Base-by-base conservation (phyloP, 108 stramenopile species). In the Fragilariopsis cylindrus region DNA sequence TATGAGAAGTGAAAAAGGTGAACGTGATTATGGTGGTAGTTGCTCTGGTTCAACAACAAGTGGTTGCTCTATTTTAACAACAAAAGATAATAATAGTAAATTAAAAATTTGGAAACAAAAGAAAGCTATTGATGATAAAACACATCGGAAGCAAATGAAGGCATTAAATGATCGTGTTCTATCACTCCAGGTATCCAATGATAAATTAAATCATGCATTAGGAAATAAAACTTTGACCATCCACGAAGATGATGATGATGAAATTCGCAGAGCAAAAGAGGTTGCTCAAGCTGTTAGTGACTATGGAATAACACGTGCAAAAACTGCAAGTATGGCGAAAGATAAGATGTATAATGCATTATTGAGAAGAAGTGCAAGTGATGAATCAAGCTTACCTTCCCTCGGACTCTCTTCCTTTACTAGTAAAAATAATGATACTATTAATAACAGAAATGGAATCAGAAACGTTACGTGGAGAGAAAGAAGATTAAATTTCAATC, bases 171-270 rank as follows among this genome's bases (percentile, higher is more conserved):
- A 41, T 8, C 62, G 62, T 11, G 62, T 63, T 4, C 0, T 7
- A n/a, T 4, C 4, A 3, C 62, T 63, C 43, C 39, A 63, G 15
- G 7, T 3, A n/a, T 44, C 62, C 7, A 63, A 63, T 44, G 9
- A 45, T 7, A 63, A 63, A 40, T 8, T 63, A n/a, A 44, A 7
- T 6, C 13, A 13, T 11, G 62, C 43, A n/a, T 44, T 63, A 42
- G 42, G 42, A 1, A 41, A 45, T 3, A 8, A 12, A 7, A 63
- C 45, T 0, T 15, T 63, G 43, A 13, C 12, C 8, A 63, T 63
- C 62, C 43, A 63, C 16, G 43, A 45, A 42, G 62, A 63, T 41
- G 62, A 63, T 44, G 62, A 63, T 44, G 42, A 63, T 3, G 62
- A 63, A 2, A 63, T 40, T 8, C 42, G 62, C 0, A 13, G 16